Evolutionary conservation across 164 flowering plant species (phyloP).

Genomic region (Liquidambar formosana): DNA sequence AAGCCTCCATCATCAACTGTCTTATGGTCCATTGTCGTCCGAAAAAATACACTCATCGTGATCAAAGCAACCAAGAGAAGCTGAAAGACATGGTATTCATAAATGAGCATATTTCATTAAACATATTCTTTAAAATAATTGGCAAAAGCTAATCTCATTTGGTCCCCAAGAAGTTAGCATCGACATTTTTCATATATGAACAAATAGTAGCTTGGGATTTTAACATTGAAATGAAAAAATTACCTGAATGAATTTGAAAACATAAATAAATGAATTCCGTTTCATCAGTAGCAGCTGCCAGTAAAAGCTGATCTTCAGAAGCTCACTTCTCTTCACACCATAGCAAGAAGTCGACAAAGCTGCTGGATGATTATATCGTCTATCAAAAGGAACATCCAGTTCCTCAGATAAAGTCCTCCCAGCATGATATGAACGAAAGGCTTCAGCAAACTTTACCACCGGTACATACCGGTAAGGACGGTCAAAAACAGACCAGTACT

Average conservation of each 20-base stretch:
- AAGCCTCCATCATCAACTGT: slow-evolving; percentile 83
- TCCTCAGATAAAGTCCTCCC: slow-evolving; percentile 67
- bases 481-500: slow-evolving; percentile 76
- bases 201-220: not conserved
- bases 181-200: not conserved
- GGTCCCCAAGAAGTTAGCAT: not conserved
- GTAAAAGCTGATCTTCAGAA: slow-evolving; percentile 69
- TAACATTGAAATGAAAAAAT: not conserved
- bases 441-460: slow-evolving; percentile 77
- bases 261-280: slow-evolving; percentile 84
- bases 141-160: not conserved
- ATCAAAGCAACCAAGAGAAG: slow-evolving; percentile 83
- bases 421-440: slow-evolving; percentile 59
- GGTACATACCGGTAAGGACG: slow-evolving; percentile 71
- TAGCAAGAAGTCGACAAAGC: slow-evolving; percentile 75
- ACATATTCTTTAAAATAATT: not conserved
- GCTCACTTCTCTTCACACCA: slow-evolving; percentile 70
- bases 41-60: slow-evolving; percentile 92
- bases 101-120: not conserved
- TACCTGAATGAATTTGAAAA: slow-evolving; percentile 95
- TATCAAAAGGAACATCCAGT: slow-evolving; percentile 71
- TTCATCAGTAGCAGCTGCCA: slow-evolving; percentile 94
- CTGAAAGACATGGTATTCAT: slow-evolving; percentile 36
- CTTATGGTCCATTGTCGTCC: slow-evolving; percentile 71
- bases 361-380: slow-evolving; percentile 79